Evolutionary conservation across 257 asterid genomes (phyloP), one percentile per base, ranked within the genome.

Genomic region (Ilex aquifolium): DNA sequence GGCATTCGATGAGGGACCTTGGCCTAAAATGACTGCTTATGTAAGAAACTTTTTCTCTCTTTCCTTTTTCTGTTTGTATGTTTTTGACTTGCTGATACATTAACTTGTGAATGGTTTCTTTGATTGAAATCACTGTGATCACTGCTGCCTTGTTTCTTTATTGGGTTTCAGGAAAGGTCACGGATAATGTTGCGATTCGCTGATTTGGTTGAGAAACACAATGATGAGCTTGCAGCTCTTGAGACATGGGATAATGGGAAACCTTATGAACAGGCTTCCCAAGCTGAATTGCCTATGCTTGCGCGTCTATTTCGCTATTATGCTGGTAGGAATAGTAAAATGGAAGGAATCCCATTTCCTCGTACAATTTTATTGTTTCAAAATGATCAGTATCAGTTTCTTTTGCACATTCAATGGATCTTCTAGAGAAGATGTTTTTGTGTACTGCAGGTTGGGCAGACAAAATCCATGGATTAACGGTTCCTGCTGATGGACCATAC

Each of bases 1-100:
- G 57, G 57, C 57, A 17, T 53, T 53, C 15, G 57, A 53, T 17
- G 57, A 53, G 15, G 57, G 57, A 6, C 57, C 57, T 3, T 53
- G 57, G 57, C 57, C 57, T 15, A 53, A 53, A 53, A 53, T 53
- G 57, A 53, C 30, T n/a, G 57, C 57, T 53, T 53, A 53, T 53
- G 57, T 53, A 17, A 53, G 57, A 15, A 53, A 2, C 2, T 2
- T 7, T 4, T 6, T 15, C 31, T 7, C 5, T 53, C 10, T 21
- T 21, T 53, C 15, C 0, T 3, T 15, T n/a, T 53, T 53, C 11
- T 27, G 30, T 8, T 21, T n/a, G 57, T 53, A 15, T 15, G 15
- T 53, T 17, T 14, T 53, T 7, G 31, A 10, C 4, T 53, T 17
- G 6, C 10, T 53, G n/a, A 7, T 46, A 11, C n/a, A 10, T 46